A percentile compares a stretch with the other conserved stretches of the same genome.
These are phyloP conservation scores for Lentinula aciculospora DNA, from an alignment of 768 basidiomycete genomes.

Conservation along the genomic window DNA sequence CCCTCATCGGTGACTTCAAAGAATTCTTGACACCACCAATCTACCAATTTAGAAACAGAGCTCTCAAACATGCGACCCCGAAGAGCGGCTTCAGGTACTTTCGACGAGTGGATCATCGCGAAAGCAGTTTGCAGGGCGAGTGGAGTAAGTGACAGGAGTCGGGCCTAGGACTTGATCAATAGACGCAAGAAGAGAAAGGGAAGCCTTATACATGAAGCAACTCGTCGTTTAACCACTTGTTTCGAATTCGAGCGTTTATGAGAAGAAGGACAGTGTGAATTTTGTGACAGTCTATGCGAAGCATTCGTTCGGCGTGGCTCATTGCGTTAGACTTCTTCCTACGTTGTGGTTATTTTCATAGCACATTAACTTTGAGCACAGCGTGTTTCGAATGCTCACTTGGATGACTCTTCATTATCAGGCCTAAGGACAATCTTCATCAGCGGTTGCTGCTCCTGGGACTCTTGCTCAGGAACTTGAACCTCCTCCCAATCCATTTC, in stretches of 20 bases:
- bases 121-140: constrained; percentile 77
- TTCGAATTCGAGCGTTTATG: constrained; percentile 67
- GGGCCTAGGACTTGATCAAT: constrained; percentile 49
- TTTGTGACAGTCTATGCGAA: constrained; percentile 82
- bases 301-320: constrained; percentile 61
- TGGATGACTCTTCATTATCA: constrained; percentile 34
- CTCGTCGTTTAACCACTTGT: constrained; percentile 78
- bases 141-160: constrained; percentile 84
- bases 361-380: neutral
- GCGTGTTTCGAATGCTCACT: constrained; percentile 41
- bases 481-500: constrained; percentile 84
- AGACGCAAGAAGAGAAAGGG: constrained; percentile 10
- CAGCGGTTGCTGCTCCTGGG: constrained; percentile 40
- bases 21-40: constrained; percentile 82
- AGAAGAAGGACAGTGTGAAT: constrained; percentile 83
- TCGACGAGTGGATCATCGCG: constrained; percentile 72
- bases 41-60: constrained; percentile 63
- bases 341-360: neutral
- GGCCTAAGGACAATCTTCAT: constrained; percentile 69
- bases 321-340: constrained; percentile 42
- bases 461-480: constrained; percentile 46
- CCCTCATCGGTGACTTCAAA: constrained; percentile 58
- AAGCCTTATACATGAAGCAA: constrained; percentile 69
- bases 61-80: constrained; percentile 87
- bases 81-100: constrained; percentile 71